Evolutionary conservation across 306 rosid genomes (phyloP), one percentile per base, ranked within the genome.

Genomic region (Calophaca sinica): DNA sequence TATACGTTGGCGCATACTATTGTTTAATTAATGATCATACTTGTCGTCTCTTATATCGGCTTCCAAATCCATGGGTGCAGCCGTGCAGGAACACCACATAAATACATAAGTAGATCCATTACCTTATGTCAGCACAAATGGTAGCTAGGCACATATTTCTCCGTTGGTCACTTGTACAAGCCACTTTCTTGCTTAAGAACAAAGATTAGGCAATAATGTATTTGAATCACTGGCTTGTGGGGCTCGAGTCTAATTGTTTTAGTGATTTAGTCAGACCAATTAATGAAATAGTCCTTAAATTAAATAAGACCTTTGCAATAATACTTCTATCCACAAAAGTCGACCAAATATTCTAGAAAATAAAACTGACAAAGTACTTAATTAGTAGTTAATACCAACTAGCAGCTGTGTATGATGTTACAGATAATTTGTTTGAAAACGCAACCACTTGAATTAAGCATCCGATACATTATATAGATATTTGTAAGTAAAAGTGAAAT

Each of bases 201-300:
- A 77, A 66, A 38, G 79, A 77, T 72, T 82, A 59, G 72, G 86
- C 62, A 13, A 65, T 82, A 60, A 72, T 70, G 50, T 55, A 77
- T 82, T 77, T 59, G 55, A 72, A 32, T 60, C 51, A 50, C 62
- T 60, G 10, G 45, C 77, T 68, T 78, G 86, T 44, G 69, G 80
- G 82, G 69, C 62, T 77, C 50, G 62, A 65, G 61, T 59, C 62
- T 61, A 66, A 65, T 72, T 70, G 6, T 65, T 58, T 76, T 42
- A 52, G 36, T 12, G 2, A 58, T 51, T 65, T 66, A 59, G 71
- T 50, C 82, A 58, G 52, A 72, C 55, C 46, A 65, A 81, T 55
- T 45, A 57, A 48, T 52, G 26, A 55, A 81, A 35, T 63, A 31
- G 3, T 73, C 67, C 57, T 73, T 36, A 26, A 54, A n/a, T 11